Conservation (phyloP, 768 basidiomycete genomes). For the Lyophyllum shimeji region DNA sequence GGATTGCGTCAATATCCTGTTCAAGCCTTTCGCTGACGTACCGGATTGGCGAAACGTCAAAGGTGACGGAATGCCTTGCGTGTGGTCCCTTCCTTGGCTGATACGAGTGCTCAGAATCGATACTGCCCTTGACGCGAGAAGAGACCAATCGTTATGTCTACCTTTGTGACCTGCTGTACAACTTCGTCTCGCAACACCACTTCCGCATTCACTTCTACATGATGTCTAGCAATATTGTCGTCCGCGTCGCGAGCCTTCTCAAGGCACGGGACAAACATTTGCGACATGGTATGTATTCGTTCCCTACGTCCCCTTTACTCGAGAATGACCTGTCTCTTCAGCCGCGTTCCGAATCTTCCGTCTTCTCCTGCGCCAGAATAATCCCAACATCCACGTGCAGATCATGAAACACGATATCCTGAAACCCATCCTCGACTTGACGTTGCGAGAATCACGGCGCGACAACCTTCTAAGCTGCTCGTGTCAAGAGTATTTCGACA, state of each 20-base stretch:
- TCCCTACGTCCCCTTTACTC: neutral
- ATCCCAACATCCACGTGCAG: constrained; percentile 70
- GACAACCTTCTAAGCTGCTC: constrained; percentile 95
- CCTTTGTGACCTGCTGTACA: constrained; percentile 88
- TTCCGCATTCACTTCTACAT: constrained; percentile 92
- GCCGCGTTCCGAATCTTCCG: constrained; percentile 94
- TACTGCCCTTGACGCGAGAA: constrained; percentile 64
- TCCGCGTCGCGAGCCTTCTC: constrained; percentile 74
- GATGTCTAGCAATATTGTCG: constrained; percentile 75
- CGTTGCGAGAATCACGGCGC: constrained; percentile 76
- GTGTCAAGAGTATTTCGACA: constrained; percentile 94
- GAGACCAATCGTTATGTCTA: constrained; percentile 83
- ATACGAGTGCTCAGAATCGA: constrained; percentile 38
- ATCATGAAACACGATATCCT: constrained; percentile 85
- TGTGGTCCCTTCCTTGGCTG: constrained; percentile 1
- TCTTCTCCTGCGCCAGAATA: constrained; percentile 78
- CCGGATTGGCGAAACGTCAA: constrained; percentile 56
- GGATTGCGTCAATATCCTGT: constrained; percentile 70
- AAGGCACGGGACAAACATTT: constrained; percentile 88
- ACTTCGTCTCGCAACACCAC: constrained; percentile 84
- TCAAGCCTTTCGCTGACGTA: constrained; percentile 75
- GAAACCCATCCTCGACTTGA: constrained; percentile 79
- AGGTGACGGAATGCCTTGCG: constrained; percentile 20
- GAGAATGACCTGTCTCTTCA: constrained; percentile 31
- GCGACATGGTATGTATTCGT: constrained; percentile 68